Base-by-base conservation (phyloP, 805 yeast species). In the Barnettozyma populi region DNA sequence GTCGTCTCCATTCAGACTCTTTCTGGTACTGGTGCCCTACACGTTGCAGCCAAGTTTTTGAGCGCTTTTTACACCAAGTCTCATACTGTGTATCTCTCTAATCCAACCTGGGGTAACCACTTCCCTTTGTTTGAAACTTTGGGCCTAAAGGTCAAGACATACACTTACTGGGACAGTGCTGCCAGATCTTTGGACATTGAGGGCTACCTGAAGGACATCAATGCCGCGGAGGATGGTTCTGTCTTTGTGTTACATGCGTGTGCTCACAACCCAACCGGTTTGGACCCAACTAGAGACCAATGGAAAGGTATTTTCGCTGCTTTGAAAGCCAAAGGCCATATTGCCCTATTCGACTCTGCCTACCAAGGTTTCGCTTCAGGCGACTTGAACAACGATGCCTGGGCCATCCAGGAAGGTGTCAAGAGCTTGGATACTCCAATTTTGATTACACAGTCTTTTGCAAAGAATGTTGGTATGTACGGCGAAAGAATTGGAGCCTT, bases 101-200 rank as follows among this genome's bases (percentile, higher is more conserved):
- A 76, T 50, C 99, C 99, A 55, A 90, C 98, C n/a, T 92, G 99
- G 99, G 96, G 94, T 45, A 94, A 94, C 73, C 99, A 92, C 71
- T 74, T 76, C 64, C 90, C 84, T 64, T 86, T 92, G 56, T 94
- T 90, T 65, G 73, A 77, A 55, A 70, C 77, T 46, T 73, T 79
- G 51, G 96, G 95, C 5, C 73, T 87, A 46, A 70, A 75, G 55
- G 82, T 84, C 36, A 80, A 73, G 34, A 67, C 72, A 16, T 92
- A 94, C 64, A 90, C 96, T 21, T 92, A 94, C 74, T 94, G 96
- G 90, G 78, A 92, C 62, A 71, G 74, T 47, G 73, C 71, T 19
- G 78, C 83, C 48, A 87, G 87, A 68, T 70, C 82, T 4, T 75
- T 92, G 57, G 85, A 87, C 63, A 66, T 90, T 50, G 72, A 76